These are phyloP conservation scores for Rhodotorula sp. DNA, from an alignment of 1,284 basidiomycete genomes.

Conservation along the genomic window DNA sequence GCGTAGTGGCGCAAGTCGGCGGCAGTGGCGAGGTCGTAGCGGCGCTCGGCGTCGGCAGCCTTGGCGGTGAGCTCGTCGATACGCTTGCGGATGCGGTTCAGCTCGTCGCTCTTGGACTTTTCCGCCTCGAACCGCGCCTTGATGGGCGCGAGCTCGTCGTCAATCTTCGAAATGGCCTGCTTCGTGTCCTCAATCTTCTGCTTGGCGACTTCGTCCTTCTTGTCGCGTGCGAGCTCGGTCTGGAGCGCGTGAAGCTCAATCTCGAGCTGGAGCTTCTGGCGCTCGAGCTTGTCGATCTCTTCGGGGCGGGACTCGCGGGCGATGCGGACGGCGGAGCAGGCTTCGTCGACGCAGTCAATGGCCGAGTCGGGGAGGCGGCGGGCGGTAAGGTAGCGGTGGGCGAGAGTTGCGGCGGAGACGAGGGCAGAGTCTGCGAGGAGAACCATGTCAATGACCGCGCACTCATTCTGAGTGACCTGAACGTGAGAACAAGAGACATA, in stretches of 20 bases:
- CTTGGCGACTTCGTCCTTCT: constrained; percentile 83
- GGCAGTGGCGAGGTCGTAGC: constrained; percentile 71
- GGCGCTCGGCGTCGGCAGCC: constrained; percentile 89
- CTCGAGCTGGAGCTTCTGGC: constrained; percentile 86
- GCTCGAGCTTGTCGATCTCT: constrained; percentile 90
- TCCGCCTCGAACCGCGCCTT: constrained; percentile 86
- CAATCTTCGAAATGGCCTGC: constrained; percentile 79
- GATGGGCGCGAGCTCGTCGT: constrained; percentile 86
- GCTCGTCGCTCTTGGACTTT: constrained; percentile 80
- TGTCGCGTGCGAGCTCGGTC: constrained; percentile 56
- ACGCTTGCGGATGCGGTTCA: constrained; percentile 73
- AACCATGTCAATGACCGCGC: not conserved
- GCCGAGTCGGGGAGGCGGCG: constrained; percentile 67
- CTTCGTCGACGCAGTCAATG: constrained; percentile 93
- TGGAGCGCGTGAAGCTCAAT: constrained; percentile 91
- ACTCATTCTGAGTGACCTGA: not conserved
- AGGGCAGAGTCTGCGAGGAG: constrained; percentile 67
- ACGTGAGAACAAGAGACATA: not conserved
- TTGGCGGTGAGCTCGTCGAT: constrained; percentile 92
- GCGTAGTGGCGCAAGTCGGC: constrained; percentile 92
- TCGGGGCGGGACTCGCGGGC: constrained; percentile 93
- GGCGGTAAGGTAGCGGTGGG: constrained; percentile 78
- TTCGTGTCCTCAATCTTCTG: constrained; percentile 75
- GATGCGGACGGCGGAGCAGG: constrained; percentile 82
- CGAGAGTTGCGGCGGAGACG: constrained; percentile 85